Conservation (phyloP, 768 basidiomycete genomes). For the Lentinula raphanica region DNA sequence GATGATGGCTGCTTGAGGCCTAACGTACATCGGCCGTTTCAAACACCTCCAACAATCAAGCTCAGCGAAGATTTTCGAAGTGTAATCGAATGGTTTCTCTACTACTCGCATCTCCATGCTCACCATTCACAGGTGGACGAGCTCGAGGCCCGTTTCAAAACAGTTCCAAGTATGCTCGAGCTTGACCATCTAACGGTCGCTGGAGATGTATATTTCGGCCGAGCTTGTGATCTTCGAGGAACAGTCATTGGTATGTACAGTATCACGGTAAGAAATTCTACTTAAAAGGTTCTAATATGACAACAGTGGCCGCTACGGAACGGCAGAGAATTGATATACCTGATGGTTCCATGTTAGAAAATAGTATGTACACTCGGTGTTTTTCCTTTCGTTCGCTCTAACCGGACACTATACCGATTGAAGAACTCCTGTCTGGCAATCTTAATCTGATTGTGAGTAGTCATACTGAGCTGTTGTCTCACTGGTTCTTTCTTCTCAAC, state of each 20-base stretch:
- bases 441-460: slow-evolving; percentile 67
- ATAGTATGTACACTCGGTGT: slow-evolving; percentile 28
- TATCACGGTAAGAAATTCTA: neutral
- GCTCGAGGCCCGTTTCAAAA: slow-evolving; percentile 94
- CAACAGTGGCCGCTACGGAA: slow-evolving; percentile 64
- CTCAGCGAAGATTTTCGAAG: slow-evolving; percentile 96
- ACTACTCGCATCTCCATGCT: neutral
- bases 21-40: slow-evolving; percentile 77
- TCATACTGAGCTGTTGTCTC: too few species aligned
- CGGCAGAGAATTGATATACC: slow-evolving; percentile 71
- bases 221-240: slow-evolving; percentile 78
- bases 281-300: neutral
- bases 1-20: slow-evolving; percentile 84
- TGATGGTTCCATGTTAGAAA: slow-evolving; percentile 68
- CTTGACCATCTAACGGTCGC: slow-evolving; percentile 92
- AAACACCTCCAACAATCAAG: slow-evolving; percentile 89
- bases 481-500: too few species aligned
- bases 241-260: slow-evolving; percentile 66
- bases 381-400: neutral
- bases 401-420: neutral
- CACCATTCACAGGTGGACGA: slow-evolving; percentile 52
- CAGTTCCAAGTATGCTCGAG: slow-evolving; percentile 85
- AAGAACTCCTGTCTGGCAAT: slow-evolving; percentile 66
- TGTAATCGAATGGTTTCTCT: slow-evolving; percentile 32
- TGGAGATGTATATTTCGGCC: slow-evolving; percentile 87